These are phyloP conservation scores for Hanseniaspora occidentalis DNA, from an alignment of 805 yeast species.

Conservation along the genomic window DNA sequence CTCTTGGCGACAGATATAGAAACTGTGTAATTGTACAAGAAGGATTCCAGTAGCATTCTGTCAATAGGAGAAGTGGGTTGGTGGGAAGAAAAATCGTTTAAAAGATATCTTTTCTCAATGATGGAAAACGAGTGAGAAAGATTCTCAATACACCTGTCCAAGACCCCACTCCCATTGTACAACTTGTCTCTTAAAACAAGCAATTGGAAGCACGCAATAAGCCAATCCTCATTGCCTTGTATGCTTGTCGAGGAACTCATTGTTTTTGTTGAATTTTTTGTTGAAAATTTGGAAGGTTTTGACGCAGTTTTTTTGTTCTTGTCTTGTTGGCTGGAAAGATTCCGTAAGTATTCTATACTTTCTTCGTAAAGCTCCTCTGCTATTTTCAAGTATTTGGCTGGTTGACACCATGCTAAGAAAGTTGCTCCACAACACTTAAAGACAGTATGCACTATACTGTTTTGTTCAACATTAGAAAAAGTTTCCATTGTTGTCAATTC, in stretches of 20 bases:
- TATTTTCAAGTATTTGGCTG: conserved; percentile 8
- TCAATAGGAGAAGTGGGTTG: conserved; percentile 10
- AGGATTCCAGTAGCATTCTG: conserved; percentile 13
- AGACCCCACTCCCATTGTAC: conserved; percentile 11
- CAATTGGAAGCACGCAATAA: conserved; percentile 12
- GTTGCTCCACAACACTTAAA: conserved; percentile 15
- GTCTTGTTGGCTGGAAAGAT: conserved; percentile 3
- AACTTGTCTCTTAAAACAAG: conserved; percentile 12
- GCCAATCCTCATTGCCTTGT: conserved; percentile 14
- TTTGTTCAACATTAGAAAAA: conserved; percentile 11
- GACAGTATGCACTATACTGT: conserved; percentile 11
- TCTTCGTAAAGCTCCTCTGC: conserved; percentile 11
- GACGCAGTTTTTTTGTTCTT: too few species aligned
- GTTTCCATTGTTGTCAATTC: conserved; percentile 13
- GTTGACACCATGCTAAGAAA: conserved; percentile 14
- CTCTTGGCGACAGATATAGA: conserved; percentile 11
- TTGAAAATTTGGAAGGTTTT: too few species aligned
- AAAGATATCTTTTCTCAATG: conserved; percentile 9
- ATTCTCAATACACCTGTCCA: conserved; percentile 12
- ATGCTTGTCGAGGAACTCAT: too few species aligned
- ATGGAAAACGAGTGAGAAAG: conserved; percentile 12
- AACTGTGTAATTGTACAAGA: conserved; percentile 14
- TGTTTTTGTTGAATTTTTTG: too few species aligned
- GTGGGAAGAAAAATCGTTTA: conserved; percentile 3
- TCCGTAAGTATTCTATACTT: conserved; percentile 8